A percentile compares a stretch with the other conserved stretches of the same genome.
These are phyloP conservation scores for Sclerotinia glacialis DNA, from an alignment of 2,329 filamentous ascomycete species.

Conservation along the genomic window DNA sequence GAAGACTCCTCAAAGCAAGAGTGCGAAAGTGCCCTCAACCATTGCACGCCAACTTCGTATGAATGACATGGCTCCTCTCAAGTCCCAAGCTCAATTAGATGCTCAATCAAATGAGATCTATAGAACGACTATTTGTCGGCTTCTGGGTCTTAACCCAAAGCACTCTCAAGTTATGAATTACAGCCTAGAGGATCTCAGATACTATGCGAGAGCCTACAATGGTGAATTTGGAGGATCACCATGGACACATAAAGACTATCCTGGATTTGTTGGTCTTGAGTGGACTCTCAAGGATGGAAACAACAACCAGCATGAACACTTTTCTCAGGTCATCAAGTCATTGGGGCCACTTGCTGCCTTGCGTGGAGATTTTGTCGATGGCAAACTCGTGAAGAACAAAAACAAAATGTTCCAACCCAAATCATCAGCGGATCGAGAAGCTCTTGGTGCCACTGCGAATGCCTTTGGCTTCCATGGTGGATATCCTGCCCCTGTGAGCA, in stretches of 20 bases:
- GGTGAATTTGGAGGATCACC: not conserved
- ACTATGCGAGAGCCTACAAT: constrained; percentile 29
- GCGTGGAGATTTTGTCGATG: constrained; percentile 8
- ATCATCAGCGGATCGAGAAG: not conserved
- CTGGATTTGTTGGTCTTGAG: not conserved
- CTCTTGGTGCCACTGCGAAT: constrained; percentile 4
- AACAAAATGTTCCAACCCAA: not conserved
- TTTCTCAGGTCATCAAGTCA: constrained; percentile 1
- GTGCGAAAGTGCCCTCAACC: not conserved
- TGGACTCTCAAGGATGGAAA: not conserved
- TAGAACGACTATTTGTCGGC: constrained; percentile 19
- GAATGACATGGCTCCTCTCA: not conserved
- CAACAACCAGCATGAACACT: not conserved
- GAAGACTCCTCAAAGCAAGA: not conserved
- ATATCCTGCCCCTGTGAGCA: not conserved
- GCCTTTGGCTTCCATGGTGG: constrained; percentile 5
- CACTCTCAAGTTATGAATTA: not conserved
- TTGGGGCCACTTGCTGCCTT: constrained; percentile 3
- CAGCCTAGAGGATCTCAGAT: constrained; percentile 23
- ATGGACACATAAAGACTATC: constrained; percentile 1
- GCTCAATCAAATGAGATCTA: not conserved
- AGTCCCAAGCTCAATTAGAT: not conserved
- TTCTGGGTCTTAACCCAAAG: constrained; percentile 20
- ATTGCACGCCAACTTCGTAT: not conserved
- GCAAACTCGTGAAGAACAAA: not conserved